A percentile compares a stretch with the other conserved stretches of the same genome.
phyloP scores from a whole-genome alignment of 2,329 filamentous ascomycete species.

The Esteya vermicola region DNA sequence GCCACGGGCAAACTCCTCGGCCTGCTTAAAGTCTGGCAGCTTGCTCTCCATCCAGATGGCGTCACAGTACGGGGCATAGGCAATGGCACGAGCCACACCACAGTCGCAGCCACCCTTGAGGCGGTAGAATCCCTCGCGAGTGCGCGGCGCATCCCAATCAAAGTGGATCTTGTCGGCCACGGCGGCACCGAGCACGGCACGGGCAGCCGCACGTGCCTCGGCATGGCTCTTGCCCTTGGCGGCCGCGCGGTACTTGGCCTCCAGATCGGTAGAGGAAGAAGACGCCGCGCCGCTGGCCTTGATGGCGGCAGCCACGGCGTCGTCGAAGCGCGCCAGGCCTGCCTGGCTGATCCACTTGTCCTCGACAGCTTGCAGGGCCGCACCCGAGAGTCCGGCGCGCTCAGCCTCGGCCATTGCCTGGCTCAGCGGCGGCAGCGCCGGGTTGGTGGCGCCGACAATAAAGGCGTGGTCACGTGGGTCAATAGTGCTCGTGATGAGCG shows the following conservation, averaged over 20 bases:
- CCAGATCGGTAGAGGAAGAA: constrained; percentile 39
- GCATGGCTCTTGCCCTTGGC: constrained; percentile 73
- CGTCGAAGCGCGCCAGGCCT: constrained; percentile 74
- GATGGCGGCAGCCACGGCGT: constrained; percentile 76
- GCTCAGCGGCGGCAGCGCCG: constrained; percentile 66
- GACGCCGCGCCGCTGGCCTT: constrained; percentile 20
- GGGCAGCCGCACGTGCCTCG: constrained; percentile 70
- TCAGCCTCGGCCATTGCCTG: constrained; percentile 87
- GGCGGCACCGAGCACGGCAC: constrained; percentile 61
- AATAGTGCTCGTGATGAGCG: constrained; percentile 91
- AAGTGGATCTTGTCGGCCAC: constrained; percentile 62
- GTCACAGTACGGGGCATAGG: constrained; percentile 86
- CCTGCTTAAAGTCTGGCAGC: constrained; percentile 80
- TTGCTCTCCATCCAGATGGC: constrained; percentile 99
- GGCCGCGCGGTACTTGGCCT: constrained; percentile 53
- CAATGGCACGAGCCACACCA: constrained; percentile 77
- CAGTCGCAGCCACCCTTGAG: constrained; percentile 84
- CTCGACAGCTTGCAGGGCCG: constrained; percentile 78
- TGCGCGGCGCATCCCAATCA: constrained; percentile 89
- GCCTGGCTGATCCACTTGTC: constrained; percentile 74
- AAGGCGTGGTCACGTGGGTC: constrained; percentile 91
- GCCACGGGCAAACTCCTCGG: constrained; percentile 81
- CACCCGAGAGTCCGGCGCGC: constrained; percentile 63
- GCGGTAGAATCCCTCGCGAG: constrained; percentile 89
- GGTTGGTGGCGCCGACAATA: constrained; percentile 82